phyloP scores from a whole-genome alignment of 139 green algal species.

The Closterium sp. region DNA sequence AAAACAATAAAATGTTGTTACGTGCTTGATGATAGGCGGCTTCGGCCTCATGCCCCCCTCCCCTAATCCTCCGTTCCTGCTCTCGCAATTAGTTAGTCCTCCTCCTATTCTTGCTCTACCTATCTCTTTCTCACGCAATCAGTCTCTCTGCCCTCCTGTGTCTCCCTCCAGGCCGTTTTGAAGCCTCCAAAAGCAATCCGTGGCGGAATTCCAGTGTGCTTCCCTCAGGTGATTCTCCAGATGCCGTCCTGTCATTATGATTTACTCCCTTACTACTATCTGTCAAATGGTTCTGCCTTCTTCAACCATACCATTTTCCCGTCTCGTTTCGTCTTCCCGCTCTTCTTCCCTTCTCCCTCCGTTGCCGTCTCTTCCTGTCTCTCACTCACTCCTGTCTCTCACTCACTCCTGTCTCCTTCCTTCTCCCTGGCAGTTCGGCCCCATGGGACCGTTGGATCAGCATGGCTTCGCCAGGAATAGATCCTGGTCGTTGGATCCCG shows the following conservation, averaged over 20 bases:
- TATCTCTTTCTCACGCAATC: neutral
- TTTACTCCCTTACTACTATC: too few relatives aligned
- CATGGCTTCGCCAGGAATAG: constrained; percentile 58
- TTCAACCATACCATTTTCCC: neutral
- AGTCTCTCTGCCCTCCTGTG: neutral
- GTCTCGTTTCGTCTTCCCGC: neutral
- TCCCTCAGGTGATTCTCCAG: constrained; percentile 47
- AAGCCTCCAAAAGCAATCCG: constrained; percentile 59
- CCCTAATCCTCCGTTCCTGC: too few relatives aligned
- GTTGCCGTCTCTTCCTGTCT: too few relatives aligned
- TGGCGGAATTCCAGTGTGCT: constrained; percentile 59
- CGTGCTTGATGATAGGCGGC: too few relatives aligned
- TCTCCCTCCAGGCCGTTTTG: constrained; percentile 45
- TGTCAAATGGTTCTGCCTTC: too few relatives aligned
- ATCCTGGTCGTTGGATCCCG: constrained; percentile 41
- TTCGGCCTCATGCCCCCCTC: too few relatives aligned
- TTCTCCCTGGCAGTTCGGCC: constrained; percentile 37
- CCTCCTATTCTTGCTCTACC: constrained; percentile 27
- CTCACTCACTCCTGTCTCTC: too few relatives aligned
- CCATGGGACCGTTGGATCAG: constrained; percentile 46
- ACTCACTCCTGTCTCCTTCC: neutral
- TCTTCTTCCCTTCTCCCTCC: neutral
- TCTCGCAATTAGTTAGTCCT: too few relatives aligned
- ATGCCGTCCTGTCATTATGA: neutral
- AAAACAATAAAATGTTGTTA: too few relatives aligned